Evolutionary conservation across 208 protist genomes (phyloP).

Genomic region (Leishmania amazonensis): DNA sequence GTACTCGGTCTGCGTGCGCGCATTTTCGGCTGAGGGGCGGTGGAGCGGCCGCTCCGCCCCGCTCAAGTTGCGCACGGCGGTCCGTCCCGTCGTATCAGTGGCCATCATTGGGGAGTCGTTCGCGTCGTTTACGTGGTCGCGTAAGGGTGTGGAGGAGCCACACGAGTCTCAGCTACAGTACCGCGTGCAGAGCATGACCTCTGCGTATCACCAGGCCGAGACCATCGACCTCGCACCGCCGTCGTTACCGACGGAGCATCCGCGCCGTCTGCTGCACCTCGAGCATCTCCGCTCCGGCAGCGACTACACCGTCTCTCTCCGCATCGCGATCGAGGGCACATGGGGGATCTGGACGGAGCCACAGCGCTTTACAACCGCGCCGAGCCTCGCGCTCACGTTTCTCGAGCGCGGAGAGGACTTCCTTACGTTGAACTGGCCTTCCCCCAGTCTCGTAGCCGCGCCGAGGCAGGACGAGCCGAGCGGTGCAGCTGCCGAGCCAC

Average conservation of each 20-base stretch:
- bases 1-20: conserved; percentile 79
- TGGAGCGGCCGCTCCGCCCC: conserved; percentile 75
- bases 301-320: conserved; percentile 69
- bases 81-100: conserved; percentile 47
- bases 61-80: conserved; percentile 68
- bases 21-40: conserved; percentile 60
- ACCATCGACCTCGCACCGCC: conserved; percentile 29
- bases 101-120: conserved; percentile 80
- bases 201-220: conserved; percentile 54
- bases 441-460: conserved; percentile 4
- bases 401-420: conserved; percentile 90
- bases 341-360: conserved; percentile 91
- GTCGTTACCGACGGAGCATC: conserved; percentile 17
- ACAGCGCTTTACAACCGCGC: conserved; percentile 50
- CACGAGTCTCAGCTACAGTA: conserved; percentile 78
- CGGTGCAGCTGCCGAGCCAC: conserved; percentile 3
- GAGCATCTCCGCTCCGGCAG: conserved; percentile 64
- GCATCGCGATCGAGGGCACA: conserved; percentile 71
- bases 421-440: conserved; percentile 73
- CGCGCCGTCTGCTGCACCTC: conserved; percentile 58
- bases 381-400: conserved; percentile 49
- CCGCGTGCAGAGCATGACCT: conserved; percentile 49
- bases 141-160: conserved; percentile 41
- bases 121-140: conserved; percentile 75
- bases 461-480: neutral